These are phyloP conservation scores for Anthoceros angustus DNA, from an alignment of 225 moss, liverwort and hornwort genomes.

Conservation along the genomic window DNA sequence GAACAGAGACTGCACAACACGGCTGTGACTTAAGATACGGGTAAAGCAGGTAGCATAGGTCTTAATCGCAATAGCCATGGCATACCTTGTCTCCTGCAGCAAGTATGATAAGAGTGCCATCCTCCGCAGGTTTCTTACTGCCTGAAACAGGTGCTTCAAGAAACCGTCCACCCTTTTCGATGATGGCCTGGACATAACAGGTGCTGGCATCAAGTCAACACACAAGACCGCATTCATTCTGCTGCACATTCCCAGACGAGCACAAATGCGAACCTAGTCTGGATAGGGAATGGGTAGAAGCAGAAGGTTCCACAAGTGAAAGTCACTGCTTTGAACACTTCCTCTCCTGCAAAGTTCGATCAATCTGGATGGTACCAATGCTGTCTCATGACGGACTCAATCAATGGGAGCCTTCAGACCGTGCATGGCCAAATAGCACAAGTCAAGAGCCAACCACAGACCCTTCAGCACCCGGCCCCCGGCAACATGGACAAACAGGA, in stretches of 20 bases:
- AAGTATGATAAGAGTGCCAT: constrained; percentile 56
- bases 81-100: constrained; percentile 78
- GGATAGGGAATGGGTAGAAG: neutral
- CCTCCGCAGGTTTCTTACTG: constrained; percentile 81
- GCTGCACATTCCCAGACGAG: neutral
- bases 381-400: no score
- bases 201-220: neutral
- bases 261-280: neutral
- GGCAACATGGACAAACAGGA: no score
- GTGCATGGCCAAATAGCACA: no score
- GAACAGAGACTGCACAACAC: constrained; percentile 45
- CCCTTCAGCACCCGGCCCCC: no score
- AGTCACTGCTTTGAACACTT: no score
- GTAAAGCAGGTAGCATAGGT: neutral
- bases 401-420: no score
- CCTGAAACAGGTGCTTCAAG: constrained; percentile 91
- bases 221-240: neutral
- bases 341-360: no score
- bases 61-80: neutral
- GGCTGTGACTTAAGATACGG: neutral
- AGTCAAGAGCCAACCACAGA: no score
- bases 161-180: constrained; percentile 61
- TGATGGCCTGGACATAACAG: constrained; percentile 39
- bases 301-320: no score
- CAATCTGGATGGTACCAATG: no score